phyloP scores from a whole-genome alignment of 805 yeast genomes.

The Nakazawaea wyomingensis region DNA sequence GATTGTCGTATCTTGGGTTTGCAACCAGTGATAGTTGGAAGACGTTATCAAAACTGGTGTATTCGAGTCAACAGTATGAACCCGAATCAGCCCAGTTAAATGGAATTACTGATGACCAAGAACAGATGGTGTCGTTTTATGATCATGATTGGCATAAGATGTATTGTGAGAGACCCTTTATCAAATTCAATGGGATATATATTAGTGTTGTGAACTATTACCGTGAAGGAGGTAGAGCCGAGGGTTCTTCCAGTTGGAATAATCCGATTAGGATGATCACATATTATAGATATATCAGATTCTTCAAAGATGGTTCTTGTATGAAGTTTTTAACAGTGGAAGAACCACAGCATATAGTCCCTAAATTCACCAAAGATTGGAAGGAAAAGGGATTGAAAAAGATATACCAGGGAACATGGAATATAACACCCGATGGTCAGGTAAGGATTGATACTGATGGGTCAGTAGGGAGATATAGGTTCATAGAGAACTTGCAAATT shows the following conservation, averaged over 20 bases:
- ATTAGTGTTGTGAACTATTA: conserved; percentile 81
- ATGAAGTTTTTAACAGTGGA: conserved; percentile 62
- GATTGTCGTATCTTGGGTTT: conserved; percentile 54
- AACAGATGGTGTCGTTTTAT: conserved; percentile 34
- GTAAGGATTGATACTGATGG: conserved; percentile 53
- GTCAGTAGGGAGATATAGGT: conserved; percentile 52
- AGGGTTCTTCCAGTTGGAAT: conserved; percentile 59
- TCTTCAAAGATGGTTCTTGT: conserved; percentile 73
- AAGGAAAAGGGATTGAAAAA: conserved; percentile 27
- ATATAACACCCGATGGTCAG: conserved; percentile 45
- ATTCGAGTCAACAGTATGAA: conserved; percentile 50
- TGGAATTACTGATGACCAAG: conserved; percentile 28
- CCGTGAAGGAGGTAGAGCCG: conserved; percentile 74
- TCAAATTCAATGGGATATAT: conserved; percentile 79
- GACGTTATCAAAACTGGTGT: conserved; percentile 42
- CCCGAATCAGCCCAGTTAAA: conserved; percentile 34
- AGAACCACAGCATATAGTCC: conserved; percentile 68
- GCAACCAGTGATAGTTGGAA: conserved; percentile 45
- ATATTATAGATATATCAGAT: conserved; percentile 80
- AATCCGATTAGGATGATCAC: conserved; percentile 81
- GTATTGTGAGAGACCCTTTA: conserved; percentile 63
- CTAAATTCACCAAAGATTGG: conserved; percentile 35
- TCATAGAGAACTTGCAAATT: conserved; percentile 59
- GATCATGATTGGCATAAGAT: conserved; percentile 42
- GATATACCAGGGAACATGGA: conserved; percentile 53